Percentiles rank a stretch among this genome's conserved stretches.
phyloP scores from a whole-genome alignment of 2,329 filamentous ascomycete genomes.

The Pseudogymnoascus sp. region DNA sequence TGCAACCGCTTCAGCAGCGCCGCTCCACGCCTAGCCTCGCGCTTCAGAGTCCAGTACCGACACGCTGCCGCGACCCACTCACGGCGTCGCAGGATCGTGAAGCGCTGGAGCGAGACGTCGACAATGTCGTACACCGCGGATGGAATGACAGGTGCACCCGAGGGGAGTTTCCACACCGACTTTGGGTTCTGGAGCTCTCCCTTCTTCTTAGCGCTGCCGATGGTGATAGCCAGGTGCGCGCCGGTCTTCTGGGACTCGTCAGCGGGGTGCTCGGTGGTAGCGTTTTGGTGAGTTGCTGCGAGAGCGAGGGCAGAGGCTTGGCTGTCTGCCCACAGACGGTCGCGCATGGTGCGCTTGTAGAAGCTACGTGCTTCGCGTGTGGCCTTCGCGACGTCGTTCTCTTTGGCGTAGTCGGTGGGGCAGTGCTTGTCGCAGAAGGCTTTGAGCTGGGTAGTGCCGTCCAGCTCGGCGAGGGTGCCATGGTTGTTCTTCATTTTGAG shows the following conservation, averaged over 20 bases:
- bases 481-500: conserved; percentile 95
- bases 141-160: conserved; percentile 89
- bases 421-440: conserved; percentile 96
- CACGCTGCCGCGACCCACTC: conserved; percentile 90
- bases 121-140: conserved; percentile 81
- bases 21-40: conserved; percentile 84
- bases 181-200: conserved; percentile 56
- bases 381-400: conserved; percentile 74
- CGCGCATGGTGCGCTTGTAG: conserved; percentile 84
- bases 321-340: conserved; percentile 85
- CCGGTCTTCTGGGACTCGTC: conserved; percentile 82
- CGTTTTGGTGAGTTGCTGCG: conserved; percentile 62
- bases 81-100: conserved; percentile 76
- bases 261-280: conserved; percentile 59
- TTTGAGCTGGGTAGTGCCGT: conserved; percentile 76
- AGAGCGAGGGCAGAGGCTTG: conserved; percentile 75
- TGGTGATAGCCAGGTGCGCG: conserved; percentile 67
- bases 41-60: conserved; percentile 96
- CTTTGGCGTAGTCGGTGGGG: conserved; percentile 77
- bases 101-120: conserved; percentile 73
- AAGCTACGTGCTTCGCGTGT: conserved; percentile 79
- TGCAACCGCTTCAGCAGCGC: conserved; percentile 89
- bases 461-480: conserved; percentile 67
- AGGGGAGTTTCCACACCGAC: conserved; percentile 83
- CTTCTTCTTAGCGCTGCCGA: conserved; percentile 68